Conservation (phyloP, 495 filamentous ascomycete genomes). For the Penicillium cosmopolitanum region DNA sequence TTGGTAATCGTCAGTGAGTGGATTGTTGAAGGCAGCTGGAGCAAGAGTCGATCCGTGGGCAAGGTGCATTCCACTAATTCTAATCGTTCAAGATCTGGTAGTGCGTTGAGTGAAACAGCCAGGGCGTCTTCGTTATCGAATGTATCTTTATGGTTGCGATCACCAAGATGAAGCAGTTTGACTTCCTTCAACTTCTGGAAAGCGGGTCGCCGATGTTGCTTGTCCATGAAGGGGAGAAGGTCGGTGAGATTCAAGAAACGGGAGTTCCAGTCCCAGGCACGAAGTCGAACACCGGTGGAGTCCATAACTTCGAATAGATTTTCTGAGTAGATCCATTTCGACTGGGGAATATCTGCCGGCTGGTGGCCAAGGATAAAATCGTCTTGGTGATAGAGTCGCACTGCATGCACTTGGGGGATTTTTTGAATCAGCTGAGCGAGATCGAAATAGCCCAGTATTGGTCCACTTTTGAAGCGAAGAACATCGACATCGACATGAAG, state of each 20-base stretch:
- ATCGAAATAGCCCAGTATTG: slow-evolving; percentile 51
- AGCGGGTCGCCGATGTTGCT: slow-evolving; percentile 56
- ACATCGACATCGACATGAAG: slow-evolving; percentile 66
- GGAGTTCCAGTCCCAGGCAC: slow-evolving; percentile 79
- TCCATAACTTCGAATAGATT: slow-evolving; percentile 60
- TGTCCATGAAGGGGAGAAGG: slow-evolving; percentile 53
- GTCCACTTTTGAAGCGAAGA: slow-evolving; percentile 48
- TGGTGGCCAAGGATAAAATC: slow-evolving; percentile 39
- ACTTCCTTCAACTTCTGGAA: slow-evolving; percentile 65
- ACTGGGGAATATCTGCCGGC: slow-evolving; percentile 27
- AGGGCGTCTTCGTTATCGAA: slow-evolving; percentile 51
- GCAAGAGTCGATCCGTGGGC: slow-evolving; percentile 62
- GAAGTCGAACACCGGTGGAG: slow-evolving; percentile 51
- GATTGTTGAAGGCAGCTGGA: slow-evolving; percentile 64
- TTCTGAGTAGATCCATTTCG: slow-evolving; percentile 67
- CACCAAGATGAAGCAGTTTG: slow-evolving; percentile 64
- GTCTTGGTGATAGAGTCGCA: slow-evolving; percentile 46
- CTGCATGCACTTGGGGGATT: slow-evolving; percentile 44
- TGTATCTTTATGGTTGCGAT: slow-evolving; percentile 15
- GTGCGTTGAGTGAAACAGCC: slow-evolving; percentile 56
- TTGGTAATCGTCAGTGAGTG: slow-evolving; percentile 70
- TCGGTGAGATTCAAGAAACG: slow-evolving; percentile 58
- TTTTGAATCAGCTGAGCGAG: slow-evolving; percentile 43
- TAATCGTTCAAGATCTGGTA: slow-evolving; percentile 65
- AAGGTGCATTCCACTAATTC: slow-evolving; percentile 69